Conservation (phyloP, 192 early-diverging fungal genomes). For the Spizellomyces punctatus region DNA sequence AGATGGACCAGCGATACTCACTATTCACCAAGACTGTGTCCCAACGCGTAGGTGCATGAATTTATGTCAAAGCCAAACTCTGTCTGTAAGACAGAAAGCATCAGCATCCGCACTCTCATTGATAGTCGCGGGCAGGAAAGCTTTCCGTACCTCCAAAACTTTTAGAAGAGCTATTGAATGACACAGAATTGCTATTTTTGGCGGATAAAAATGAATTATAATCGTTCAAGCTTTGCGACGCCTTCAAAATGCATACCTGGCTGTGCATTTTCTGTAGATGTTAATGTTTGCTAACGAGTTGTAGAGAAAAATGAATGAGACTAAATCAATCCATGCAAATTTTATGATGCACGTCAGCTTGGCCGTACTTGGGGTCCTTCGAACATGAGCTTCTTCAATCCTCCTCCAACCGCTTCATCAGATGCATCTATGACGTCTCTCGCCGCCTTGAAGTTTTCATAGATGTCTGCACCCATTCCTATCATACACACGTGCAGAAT, state of each 20-base stretch:
- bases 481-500: background rate
- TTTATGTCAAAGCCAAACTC: slow-evolving; percentile 82
- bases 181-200: slow-evolving; percentile 73
- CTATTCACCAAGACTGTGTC: slow-evolving; percentile 96
- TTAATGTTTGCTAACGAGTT: slow-evolving; percentile 46
- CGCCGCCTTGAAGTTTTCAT: slow-evolving; percentile 70
- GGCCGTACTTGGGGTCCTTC: slow-evolving; percentile 69
- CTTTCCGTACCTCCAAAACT: slow-evolving; percentile 67
- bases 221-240: too few species aligned
- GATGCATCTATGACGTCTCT: slow-evolving; percentile 85
- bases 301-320: background rate
- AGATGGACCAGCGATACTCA: slow-evolving; percentile 43
- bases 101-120: background rate
- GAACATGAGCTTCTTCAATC: slow-evolving; percentile 82
- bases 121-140: slow-evolving; percentile 1
- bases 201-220: too few species aligned
- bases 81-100: slow-evolving; percentile 24
- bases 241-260: slow-evolving; percentile 50
- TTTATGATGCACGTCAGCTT: background rate
- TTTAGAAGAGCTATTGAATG: slow-evolving; percentile 85
- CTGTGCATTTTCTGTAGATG: slow-evolving; percentile 78
- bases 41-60: slow-evolving; percentile 78
- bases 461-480: slow-evolving; percentile 93
- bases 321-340: slow-evolving; percentile 3
- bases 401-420: slow-evolving; percentile 78